phyloP scores from a whole-genome alignment of 495 filamentous ascomycete species.

The Rhizodiscina lignyota region DNA sequence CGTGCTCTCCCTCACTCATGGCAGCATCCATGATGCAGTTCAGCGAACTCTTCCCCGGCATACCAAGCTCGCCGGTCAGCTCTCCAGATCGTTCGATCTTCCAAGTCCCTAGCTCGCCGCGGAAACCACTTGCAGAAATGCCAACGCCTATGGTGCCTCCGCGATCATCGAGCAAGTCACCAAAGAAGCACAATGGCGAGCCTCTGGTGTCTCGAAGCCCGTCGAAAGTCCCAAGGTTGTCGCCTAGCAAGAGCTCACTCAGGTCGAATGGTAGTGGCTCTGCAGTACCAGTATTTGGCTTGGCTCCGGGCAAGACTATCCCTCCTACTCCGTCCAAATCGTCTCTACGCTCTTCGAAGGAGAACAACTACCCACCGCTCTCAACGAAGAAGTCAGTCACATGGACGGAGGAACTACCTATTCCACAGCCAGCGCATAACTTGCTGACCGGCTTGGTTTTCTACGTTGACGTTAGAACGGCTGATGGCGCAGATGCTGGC shows the following conservation, averaged over 20 bases:
- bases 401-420: not conserved
- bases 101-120: not conserved
- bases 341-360: not conserved
- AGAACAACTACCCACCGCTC: too few species aligned
- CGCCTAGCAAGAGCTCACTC: not conserved
- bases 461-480: constrained; percentile 88
- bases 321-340: not conserved
- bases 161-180: not conserved
- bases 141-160: not conserved
- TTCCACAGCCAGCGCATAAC: not conserved
- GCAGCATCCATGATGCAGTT: not conserved
- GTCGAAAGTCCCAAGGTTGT: not conserved
- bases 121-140: not conserved
- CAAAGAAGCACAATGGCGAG: not conserved
- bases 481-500: constrained; percentile 73
- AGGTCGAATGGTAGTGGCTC: not conserved
- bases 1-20: not conserved
- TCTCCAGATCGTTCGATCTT: not conserved
- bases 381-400: not conserved
- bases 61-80: not conserved
- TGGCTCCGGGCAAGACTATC: not conserved
- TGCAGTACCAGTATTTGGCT: not conserved
- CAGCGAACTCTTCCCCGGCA: not conserved
- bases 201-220: not conserved
- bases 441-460: constrained; percentile 47